phyloP scores from a whole-genome alignment of 768 basidiomycete species.

The Mycena polygramma region DNA sequence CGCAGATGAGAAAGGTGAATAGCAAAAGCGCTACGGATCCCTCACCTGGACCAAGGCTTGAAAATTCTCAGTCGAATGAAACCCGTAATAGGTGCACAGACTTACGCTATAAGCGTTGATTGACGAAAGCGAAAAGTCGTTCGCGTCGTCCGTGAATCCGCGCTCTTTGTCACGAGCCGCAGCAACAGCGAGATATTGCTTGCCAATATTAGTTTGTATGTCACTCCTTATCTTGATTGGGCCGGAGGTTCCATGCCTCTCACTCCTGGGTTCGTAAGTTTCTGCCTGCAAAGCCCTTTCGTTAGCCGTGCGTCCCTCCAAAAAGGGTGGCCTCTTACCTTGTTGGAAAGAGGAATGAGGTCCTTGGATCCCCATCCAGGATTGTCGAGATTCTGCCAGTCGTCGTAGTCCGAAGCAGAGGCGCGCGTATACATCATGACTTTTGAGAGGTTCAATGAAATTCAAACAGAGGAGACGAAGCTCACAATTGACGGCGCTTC shows the following conservation, averaged over 20 bases:
- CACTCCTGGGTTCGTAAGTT: conserved; percentile 49
- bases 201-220: conserved; percentile 53
- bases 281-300: conserved; percentile 50
- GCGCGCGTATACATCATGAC: conserved; percentile 71
- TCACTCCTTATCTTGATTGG: conserved; percentile 65
- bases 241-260: conserved; percentile 62
- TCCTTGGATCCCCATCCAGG: conserved; percentile 72
- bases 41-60: conserved; percentile 70
- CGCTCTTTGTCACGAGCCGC: conserved; percentile 63
- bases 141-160: conserved; percentile 58
- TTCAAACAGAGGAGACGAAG: neutral
- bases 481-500: conserved; percentile 72
- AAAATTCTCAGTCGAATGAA: neutral
- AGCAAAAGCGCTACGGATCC: neutral
- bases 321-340: conserved; percentile 51
- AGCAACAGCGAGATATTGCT: conserved; percentile 63
- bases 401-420: conserved; percentile 74
- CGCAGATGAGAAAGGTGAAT: neutral
- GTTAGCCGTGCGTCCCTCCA: neutral
- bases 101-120: conserved; percentile 65
- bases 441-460: conserved; percentile 28
- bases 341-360: conserved; percentile 69
- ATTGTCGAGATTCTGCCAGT: conserved; percentile 68
- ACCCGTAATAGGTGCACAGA: conserved; percentile 4
- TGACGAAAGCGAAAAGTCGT: conserved; percentile 53